Percentiles rank a stretch among this genome's conserved stretches.
These are phyloP conservation scores for Trypanosoma conorhini DNA, from an alignment of 208 protist species.

Conservation along the genomic window DNA sequence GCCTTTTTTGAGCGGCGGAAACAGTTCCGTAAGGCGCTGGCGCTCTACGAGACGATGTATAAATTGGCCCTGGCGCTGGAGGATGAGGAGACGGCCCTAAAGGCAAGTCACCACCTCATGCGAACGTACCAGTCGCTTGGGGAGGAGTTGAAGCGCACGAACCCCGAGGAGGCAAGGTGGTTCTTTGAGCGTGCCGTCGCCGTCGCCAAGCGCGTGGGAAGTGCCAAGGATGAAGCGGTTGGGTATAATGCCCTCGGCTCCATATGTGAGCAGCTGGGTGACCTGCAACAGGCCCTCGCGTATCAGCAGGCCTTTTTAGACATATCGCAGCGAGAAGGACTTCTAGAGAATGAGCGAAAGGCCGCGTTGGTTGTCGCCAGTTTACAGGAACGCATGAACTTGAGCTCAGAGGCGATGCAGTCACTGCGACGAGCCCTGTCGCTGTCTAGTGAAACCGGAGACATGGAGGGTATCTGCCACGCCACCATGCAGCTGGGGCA, in stretches of 20 bases:
- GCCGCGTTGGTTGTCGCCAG: constrained; percentile 69
- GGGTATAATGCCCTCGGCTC: constrained; percentile 72
- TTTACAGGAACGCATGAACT: constrained; percentile 80
- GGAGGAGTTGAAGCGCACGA: constrained; percentile 32
- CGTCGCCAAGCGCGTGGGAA: constrained; percentile 42
- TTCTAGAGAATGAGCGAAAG: constrained; percentile 47
- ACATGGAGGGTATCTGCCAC: constrained; percentile 60
- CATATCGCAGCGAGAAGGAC: constrained; percentile 43
- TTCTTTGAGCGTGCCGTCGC: constrained; percentile 55
- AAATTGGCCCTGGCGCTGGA: constrained; percentile 58
- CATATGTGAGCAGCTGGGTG: constrained; percentile 66
- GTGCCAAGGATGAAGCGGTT: constrained; percentile 44
- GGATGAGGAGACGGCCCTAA: constrained; percentile 39
- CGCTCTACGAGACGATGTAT: constrained; percentile 69
- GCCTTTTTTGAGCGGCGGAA: constrained; percentile 70
- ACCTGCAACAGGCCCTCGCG: constrained; percentile 60
- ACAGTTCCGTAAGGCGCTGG: constrained; percentile 46
- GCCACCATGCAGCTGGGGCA: constrained; percentile 87
- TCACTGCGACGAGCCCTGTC: constrained; percentile 65
- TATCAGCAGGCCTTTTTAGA: constrained; percentile 72
- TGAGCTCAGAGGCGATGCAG: constrained; percentile 57
- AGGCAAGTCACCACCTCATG: constrained; percentile 61
- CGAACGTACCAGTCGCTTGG: constrained; percentile 69
- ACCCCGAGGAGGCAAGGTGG: constrained; percentile 38
- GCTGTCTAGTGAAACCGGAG: constrained; percentile 68